These are phyloP conservation scores for Auriculariales sp. DNA, from an alignment of 768 basidiomycete species.

Conservation along the genomic window DNA sequence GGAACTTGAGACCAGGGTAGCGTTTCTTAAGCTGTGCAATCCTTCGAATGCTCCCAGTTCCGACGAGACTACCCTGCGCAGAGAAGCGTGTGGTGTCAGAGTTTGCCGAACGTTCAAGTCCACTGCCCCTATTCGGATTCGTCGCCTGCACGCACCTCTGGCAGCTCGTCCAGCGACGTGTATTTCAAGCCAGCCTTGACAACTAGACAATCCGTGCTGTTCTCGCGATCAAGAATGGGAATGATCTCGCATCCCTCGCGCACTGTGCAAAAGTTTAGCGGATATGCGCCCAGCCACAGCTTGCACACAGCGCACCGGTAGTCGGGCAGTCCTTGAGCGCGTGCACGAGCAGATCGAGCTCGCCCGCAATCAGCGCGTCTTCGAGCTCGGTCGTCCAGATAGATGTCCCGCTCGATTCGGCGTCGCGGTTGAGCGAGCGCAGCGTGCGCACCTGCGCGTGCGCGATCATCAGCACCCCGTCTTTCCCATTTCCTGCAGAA, in stretches of 20 bases:
- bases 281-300: too few relatives aligned
- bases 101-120: too few relatives aligned
- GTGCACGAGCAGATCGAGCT: conserved; percentile 88
- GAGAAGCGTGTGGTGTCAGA: too few relatives aligned
- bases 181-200: conserved; percentile 61
- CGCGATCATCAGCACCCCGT: too few relatives aligned
- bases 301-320: too few relatives aligned
- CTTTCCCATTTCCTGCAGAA: conserved; percentile 77
- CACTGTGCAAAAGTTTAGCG: too few relatives aligned
- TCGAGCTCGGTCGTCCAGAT: conserved; percentile 97
- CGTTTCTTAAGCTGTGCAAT: conserved; percentile 77
- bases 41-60: conserved; percentile 85
- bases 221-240: conserved; percentile 74
- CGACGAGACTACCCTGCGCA: conserved; percentile 88
- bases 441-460: neutral
- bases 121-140: too few relatives aligned
- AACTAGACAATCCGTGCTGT: conserved; percentile 79
- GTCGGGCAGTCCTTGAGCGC: conserved; percentile 91
- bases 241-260: conserved; percentile 76
- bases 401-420: conserved; percentile 40
- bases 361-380: conserved; percentile 52
- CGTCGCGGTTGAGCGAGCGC: neutral
- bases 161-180: conserved; percentile 67
- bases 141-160: too few relatives aligned
- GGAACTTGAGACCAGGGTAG: conserved; percentile 63